Percentiles rank a stretch among this genome's conserved stretches.
Evolutionary conservation across 805 yeast genomes (phyloP).

Genomic region (Huiozyma naganishii): DNA sequence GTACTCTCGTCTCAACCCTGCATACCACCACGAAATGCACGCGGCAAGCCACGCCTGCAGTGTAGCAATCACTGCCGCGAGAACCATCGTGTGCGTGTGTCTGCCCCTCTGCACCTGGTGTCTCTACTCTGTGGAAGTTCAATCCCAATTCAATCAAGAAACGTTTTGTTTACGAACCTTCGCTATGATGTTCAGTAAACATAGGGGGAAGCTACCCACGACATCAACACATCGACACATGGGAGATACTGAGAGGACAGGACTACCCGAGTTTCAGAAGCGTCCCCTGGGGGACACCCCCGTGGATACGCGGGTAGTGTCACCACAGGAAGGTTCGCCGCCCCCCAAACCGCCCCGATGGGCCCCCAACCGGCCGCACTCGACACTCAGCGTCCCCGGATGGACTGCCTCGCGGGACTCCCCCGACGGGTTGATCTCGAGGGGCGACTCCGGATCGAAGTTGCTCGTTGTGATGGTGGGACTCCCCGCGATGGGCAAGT

Average conservation of each 20-base stretch:
- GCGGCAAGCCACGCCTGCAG: too few species aligned
- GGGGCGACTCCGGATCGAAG: slow-evolving; percentile 65
- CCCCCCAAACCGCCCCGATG: slow-evolving; percentile 1
- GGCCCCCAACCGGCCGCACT: background rate
- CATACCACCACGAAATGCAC: too few species aligned
- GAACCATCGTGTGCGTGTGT: too few species aligned
- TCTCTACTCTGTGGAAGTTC: too few species aligned
- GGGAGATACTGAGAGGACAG: background rate
- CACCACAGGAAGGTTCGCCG: slow-evolving; percentile 1
- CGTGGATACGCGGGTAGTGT: background rate
- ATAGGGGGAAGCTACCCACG: too few species aligned
- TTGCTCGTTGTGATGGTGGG: slow-evolving; percentile 96
- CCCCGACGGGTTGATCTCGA: slow-evolving; percentile 61
- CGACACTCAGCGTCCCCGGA: slow-evolving; percentile 83
- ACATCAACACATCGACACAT: too few species aligned
- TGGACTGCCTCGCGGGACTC: slow-evolving; percentile 70
- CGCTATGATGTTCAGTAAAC: too few species aligned
- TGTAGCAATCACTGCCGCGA: too few species aligned
- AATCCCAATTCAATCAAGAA: too few species aligned
- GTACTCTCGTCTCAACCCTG: too few species aligned
- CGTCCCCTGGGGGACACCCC: slow-evolving; percentile 7
- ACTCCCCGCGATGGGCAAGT: slow-evolving; percentile 88
- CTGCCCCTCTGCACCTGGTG: too few species aligned
- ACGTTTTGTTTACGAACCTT: too few species aligned
- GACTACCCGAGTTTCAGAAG: slow-evolving; percentile 2